phyloP scores from a whole-genome alignment of 306 rosid species.

The Quillaja saponaria region DNA sequence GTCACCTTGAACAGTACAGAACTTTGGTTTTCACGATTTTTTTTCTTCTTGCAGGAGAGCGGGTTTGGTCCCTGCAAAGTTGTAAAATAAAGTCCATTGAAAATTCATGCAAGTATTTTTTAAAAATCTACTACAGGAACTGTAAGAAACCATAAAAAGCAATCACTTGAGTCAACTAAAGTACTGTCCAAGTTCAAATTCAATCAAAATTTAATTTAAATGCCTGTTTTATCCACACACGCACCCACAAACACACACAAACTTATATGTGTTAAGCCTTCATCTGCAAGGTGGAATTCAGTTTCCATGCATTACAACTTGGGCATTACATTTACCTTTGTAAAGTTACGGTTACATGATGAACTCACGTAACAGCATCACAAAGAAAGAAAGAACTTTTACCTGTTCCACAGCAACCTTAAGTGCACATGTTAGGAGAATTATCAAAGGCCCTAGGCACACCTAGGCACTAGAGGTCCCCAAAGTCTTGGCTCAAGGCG shows the following conservation, averaged over 20 bases:
- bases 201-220: not conserved
- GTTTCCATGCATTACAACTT: not conserved
- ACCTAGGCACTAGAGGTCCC: too few relatives aligned
- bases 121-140: not conserved
- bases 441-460: too few relatives aligned
- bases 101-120: not conserved
- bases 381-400: not conserved
- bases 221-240: not conserved
- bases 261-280: too few relatives aligned
- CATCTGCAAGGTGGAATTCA: not conserved
- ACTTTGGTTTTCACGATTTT: slow-evolving; percentile 44
- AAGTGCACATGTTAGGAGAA: not conserved
- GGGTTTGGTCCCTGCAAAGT: slow-evolving; percentile 85
- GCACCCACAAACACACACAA: too few relatives aligned
- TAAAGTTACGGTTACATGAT: too few relatives aligned
- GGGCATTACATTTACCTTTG: not conserved
- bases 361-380: too few relatives aligned
- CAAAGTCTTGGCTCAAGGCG: too few relatives aligned
- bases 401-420: not conserved
- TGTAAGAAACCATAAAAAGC: slow-evolving; percentile 7
- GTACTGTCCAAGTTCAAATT: slow-evolving; percentile 9
- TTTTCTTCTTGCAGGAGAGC: slow-evolving; percentile 81
- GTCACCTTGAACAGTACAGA: slow-evolving; percentile 48
- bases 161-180: not conserved
- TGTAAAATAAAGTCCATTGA: slow-evolving; percentile 13